phyloP scores from a whole-genome alignment of 2,329 filamentous ascomycete species.

The Venturia carpophila region DNA sequence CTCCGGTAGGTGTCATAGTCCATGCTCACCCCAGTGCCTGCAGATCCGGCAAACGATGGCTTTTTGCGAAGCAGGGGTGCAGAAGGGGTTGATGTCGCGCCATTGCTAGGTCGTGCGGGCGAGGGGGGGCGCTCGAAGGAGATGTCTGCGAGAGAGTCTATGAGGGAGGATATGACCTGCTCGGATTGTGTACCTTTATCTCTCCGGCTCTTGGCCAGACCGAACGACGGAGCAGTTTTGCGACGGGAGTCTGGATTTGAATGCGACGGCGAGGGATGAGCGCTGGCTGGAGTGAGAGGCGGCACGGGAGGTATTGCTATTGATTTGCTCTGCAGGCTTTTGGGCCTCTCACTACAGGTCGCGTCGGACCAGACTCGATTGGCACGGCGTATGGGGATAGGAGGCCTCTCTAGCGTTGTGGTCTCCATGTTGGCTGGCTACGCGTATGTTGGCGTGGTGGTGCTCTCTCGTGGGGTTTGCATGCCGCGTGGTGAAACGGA shows the following conservation, averaged over 20 bases:
- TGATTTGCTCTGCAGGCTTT: background rate
- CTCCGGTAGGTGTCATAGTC: constrained; percentile 49
- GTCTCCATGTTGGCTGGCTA: constrained; percentile 7
- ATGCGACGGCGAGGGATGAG: background rate
- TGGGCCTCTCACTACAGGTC: background rate
- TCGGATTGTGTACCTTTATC: constrained; percentile 5
- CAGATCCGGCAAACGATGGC: constrained; percentile 24
- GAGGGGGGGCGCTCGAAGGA: constrained; percentile 38
- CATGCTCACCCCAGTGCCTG: constrained; percentile 51
- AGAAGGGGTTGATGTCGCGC: constrained; percentile 28
- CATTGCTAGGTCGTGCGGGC: constrained; percentile 30
- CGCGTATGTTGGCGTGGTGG: background rate
- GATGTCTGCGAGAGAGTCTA: constrained; percentile 53
- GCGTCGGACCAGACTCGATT: constrained; percentile 14
- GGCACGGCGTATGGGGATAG: constrained; percentile 12
- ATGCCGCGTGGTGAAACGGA: constrained; percentile 11
- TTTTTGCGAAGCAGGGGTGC: constrained; percentile 25
- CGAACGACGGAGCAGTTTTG: background rate
- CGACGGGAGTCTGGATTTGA: background rate
- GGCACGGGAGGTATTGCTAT: background rate
- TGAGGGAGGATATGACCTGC: constrained; percentile 57
- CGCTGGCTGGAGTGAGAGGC: background rate
- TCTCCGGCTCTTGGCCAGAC: constrained; percentile 1
- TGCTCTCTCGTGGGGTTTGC: background rate
- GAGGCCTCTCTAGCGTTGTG: constrained; percentile 12